Conservation (phyloP, 2,329 filamentous ascomycete species). For the Fusarium kyushuense region DNA sequence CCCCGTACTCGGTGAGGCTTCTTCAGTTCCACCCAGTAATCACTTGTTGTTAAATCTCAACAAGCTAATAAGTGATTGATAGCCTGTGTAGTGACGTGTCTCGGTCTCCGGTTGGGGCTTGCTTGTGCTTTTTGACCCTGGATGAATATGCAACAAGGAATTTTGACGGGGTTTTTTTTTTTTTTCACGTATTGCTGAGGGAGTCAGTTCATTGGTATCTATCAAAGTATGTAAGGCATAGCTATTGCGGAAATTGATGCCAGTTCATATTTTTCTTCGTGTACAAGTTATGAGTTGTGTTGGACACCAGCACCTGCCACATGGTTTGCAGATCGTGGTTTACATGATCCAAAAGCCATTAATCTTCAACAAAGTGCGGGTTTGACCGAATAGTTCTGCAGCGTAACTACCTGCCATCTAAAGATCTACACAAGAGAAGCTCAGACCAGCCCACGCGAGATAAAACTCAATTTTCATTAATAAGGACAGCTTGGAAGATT, state of each 20-base stretch:
- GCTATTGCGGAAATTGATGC: background rate
- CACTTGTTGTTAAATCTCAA: background rate
- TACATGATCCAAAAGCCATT: slow-evolving; percentile 20
- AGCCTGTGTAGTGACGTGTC: slow-evolving; percentile 14
- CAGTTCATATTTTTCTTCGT: background rate
- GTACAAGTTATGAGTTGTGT: background rate
- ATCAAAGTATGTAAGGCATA: too few relatives aligned
- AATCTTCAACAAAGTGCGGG: slow-evolving; percentile 1
- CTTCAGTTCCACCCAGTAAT: slow-evolving; percentile 4
- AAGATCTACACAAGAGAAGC: slow-evolving; percentile 31
- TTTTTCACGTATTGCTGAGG: slow-evolving; percentile 16
- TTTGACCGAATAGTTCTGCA: slow-evolving; percentile 17
- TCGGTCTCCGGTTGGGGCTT: slow-evolving; percentile 17
- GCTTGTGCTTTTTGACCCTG: slow-evolving; percentile 24
- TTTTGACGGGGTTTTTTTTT: slow-evolving; percentile 17
- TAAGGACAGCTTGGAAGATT: slow-evolving; percentile 3
- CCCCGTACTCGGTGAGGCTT: background rate
- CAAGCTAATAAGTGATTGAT: slow-evolving; percentile 3
- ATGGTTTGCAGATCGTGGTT: background rate
- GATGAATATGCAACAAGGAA: slow-evolving; percentile 28
- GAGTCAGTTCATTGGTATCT: background rate
- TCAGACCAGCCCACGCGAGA: slow-evolving; percentile 26
- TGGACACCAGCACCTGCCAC: too few relatives aligned
- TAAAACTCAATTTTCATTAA: slow-evolving; percentile 24
- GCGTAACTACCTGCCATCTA: slow-evolving; percentile 27